Base-by-base conservation (phyloP, 805 yeast species). In the Wickerhamomyces rabaulensis region DNA sequence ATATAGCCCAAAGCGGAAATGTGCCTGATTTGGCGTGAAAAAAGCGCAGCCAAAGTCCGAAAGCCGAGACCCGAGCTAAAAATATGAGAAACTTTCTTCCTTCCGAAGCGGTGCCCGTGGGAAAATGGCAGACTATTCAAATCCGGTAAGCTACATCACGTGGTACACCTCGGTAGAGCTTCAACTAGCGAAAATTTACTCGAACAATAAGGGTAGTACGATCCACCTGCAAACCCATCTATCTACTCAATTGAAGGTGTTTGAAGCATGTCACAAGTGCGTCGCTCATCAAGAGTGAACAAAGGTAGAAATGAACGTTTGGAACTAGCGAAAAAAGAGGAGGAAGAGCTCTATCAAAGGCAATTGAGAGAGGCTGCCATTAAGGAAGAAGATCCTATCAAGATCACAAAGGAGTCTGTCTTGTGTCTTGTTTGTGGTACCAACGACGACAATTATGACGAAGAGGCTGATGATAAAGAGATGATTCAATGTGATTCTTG, bases 401-500 rank as follows among this genome's bases (percentile, higher is more conserved):
- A 56, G 22, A 56, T 60, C 12, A 57, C 52, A 15, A 59, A 55
- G 15, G 62, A 58, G 21, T 59, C 52, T 6, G 84, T 83, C 2
- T 67, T 78, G 22, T 84, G 91, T 61, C 62, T 71, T 1, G 80
- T 78, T 0, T 84, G 90, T 63, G 84, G 83, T 3, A 69, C 85
- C 2, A 76, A 71, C 19, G 78, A 77, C 46, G 72, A 65, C 16
- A 82, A 79, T 51, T 82, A 79, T 58, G 70, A 81, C 54, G 84
- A 75, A 50, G 81, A 73, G 0, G 73, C 71, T 4, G 87, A 80
- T 50, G 61, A 63, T 1, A 80, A 85, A 13, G 69, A 68, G 12
- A 81, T 82, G 85, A 74, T 83, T 23, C 80, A 79, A 55, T 84
- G 91, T 63, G 87, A 80, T 23, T 54, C 64, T 8, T 84, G 91